These are phyloP conservation scores for Nigrograna mackinnonii DNA, from an alignment of 2,329 filamentous ascomycete species.

Conservation along the genomic window DNA sequence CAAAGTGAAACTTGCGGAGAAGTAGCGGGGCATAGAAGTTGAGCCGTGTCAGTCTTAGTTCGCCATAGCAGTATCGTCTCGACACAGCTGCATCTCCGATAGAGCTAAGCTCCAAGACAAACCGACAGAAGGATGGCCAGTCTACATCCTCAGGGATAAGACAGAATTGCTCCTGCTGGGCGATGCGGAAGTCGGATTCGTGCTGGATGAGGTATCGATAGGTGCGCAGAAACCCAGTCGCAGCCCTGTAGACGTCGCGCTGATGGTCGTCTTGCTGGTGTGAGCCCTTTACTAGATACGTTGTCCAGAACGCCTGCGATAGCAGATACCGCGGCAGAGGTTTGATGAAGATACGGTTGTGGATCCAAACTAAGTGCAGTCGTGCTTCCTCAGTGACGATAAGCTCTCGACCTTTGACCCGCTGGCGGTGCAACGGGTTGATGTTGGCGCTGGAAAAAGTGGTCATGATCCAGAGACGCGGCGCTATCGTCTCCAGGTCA, in stretches of 20 bases:
- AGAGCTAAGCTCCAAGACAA: conserved; percentile 5
- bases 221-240: conserved; percentile 41
- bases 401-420: conserved; percentile 14
- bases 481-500: conserved; percentile 21
- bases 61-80: conserved; percentile 47
- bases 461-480: conserved; percentile 19
- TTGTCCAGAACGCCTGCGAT: background rate
- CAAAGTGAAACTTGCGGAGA: conserved; percentile 13
- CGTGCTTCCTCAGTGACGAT: background rate
- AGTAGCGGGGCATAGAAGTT: conserved; percentile 44
- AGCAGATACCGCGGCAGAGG: background rate
- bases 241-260: conserved; percentile 6
- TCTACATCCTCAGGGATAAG: conserved; percentile 20
- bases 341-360: background rate
- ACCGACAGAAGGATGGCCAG: conserved; percentile 17
- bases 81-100: conserved; percentile 34
- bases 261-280: background rate
- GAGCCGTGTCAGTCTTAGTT: conserved; percentile 47
- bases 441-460: conserved; percentile 19
- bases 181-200: conserved; percentile 39
- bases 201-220: conserved; percentile 45
- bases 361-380: background rate
- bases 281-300: background rate
- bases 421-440: conserved; percentile 18
- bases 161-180: conserved; percentile 1